A percentile compares a stretch with the other conserved stretches of the same genome.
Conservation (phyloP, 208 protist species). For the Leishmania arabica region DNA sequence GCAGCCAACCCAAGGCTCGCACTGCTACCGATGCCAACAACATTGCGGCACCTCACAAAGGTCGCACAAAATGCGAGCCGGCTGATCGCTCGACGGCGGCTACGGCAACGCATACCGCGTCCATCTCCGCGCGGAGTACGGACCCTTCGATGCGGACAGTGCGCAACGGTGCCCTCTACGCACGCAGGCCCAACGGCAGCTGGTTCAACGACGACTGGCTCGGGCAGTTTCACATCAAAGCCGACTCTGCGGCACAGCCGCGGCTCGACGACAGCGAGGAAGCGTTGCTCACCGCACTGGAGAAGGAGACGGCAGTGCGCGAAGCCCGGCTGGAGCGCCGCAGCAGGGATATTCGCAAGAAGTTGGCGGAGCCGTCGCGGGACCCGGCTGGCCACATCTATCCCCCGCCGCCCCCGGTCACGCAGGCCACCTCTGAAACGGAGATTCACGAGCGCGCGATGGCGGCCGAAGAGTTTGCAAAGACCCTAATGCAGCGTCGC, state of each 20-base stretch:
- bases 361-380: conserved; percentile 8
- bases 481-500: conserved; percentile 25
- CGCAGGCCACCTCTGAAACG: conserved; percentile 45
- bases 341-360: conserved; percentile 22
- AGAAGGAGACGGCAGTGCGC: conserved; percentile 35
- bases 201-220: neutral
- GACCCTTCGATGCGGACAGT: neutral
- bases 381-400: conserved; percentile 11
- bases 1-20: neutral
- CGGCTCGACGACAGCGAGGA: conserved; percentile 4
- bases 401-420: conserved; percentile 57
- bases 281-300: conserved; percentile 37
- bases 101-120: too few species aligned
- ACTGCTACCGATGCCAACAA: neutral
- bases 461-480: conserved; percentile 55
- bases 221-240: neutral
- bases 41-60: neutral
- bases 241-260: neutral
- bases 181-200: neutral
- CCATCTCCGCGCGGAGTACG: neutral
- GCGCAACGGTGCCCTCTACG: conserved; percentile 28
- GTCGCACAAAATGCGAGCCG: neutral
- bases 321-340: conserved; percentile 45
- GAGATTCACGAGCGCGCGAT: conserved; percentile 64
- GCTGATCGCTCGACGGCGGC: neutral